Conservation (phyloP, 2,329 filamentous ascomycete species). For the Colletotrichum sp. region DNA sequence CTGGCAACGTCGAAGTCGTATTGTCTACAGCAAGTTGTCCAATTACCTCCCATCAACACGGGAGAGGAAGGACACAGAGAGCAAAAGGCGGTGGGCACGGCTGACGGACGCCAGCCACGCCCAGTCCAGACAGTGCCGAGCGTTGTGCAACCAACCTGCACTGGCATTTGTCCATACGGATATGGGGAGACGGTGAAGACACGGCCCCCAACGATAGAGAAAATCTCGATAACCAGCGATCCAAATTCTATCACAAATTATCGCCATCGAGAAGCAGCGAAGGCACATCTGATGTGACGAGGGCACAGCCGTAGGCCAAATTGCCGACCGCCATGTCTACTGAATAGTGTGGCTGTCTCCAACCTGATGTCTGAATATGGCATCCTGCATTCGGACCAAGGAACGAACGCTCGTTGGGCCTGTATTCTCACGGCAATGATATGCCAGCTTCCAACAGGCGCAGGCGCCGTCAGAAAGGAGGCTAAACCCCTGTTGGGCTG, state of each 20-base stretch:
- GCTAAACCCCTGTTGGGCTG: neutral
- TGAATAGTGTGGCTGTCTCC: neutral
- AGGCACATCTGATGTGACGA: neutral
- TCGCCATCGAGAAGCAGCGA: neutral
- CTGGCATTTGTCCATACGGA: neutral
- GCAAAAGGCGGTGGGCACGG: slow-evolving; percentile 1
- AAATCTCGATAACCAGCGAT: slow-evolving; percentile 12
- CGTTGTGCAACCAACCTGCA: neutral
- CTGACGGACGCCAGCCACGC: neutral
- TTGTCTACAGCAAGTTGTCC: neutral
- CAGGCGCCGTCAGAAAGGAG: neutral
- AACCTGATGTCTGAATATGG: neutral
- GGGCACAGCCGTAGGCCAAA: neutral
- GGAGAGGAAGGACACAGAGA: neutral
- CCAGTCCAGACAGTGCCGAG: neutral
- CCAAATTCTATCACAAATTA: slow-evolving; percentile 3
- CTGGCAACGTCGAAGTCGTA: neutral
- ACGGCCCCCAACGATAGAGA: neutral
- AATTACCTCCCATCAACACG: neutral
- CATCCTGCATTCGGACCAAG: neutral
- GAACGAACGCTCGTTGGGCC: neutral
- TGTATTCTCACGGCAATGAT: neutral
- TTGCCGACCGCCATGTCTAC: neutral
- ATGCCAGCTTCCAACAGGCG: neutral
- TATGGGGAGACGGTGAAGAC: neutral